Base-by-base conservation (phyloP, 106 monocot genomes). In the Dendrobium nobile region DNA sequence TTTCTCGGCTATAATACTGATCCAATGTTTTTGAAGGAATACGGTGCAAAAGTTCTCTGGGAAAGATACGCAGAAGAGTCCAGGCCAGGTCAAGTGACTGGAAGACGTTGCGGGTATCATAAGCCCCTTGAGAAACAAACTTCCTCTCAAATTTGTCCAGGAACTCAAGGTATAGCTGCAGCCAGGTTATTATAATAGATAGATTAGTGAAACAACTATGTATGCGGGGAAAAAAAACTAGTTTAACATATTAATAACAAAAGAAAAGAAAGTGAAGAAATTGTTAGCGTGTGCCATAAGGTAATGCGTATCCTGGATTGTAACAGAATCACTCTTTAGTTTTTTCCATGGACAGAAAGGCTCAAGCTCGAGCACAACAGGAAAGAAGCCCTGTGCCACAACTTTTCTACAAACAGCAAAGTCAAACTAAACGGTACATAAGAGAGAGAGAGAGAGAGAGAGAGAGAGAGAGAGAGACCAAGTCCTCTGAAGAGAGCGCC, bases 1-100 rank as follows among this genome's bases (percentile, higher is more conserved):
- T 64, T 20, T 89, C 93, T 70, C 92, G 84, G 86, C 88, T 92
- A 82, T 97, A 97, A 82, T 82, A 97, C 75, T 85, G 87, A 82
- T 98, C 97, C 81, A 98, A 80, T 55, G 97, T 98, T 78, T 98
- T 98, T 18, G 94, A 94, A 47, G 97, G 97, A n/a, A 98, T 98
- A 48, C 97, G 94, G 42, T 98, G 97, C 72, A 98, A 91, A 70
- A 98, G 97, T 77, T 98, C 97, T 48, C 94, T 89, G 16, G 97
- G 97, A 78, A 94, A 98, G 75, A 98, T 98, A 43, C 97, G 94
- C 22, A 98, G 94, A 73, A 98, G 86, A 33, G 97, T 92, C 97
- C 97, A 98, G 7, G 93, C 93, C 15, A 90, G 87, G 82, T 93
- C 90, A 20, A 93, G 97, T 4, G 97, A 98, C 81, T 98, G 97